phyloP scores from a whole-genome alignment of 768 basidiomycete species.

The Lactarius quietus region DNA sequence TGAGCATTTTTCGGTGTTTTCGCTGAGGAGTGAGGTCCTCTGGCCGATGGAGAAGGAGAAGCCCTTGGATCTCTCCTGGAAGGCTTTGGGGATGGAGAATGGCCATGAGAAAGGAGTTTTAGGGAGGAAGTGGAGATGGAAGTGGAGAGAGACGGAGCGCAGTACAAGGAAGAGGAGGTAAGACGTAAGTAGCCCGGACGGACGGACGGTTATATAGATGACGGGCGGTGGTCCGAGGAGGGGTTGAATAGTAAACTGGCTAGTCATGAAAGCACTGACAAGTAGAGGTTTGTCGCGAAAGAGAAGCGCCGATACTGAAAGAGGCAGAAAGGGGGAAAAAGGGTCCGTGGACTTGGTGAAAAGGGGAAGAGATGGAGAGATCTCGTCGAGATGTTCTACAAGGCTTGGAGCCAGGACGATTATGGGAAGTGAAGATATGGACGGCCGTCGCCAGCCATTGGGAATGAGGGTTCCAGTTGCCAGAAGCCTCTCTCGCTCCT shows the following conservation, averaged over 20 bases:
- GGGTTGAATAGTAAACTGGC: constrained; percentile 24
- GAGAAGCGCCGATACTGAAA: constrained; percentile 27
- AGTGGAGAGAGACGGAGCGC: neutral
- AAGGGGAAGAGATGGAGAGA: constrained; percentile 10
- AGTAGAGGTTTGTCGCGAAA: constrained; percentile 22
- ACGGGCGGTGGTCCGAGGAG: constrained; percentile 16
- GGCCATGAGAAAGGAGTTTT: constrained; percentile 21
- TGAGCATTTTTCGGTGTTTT: constrained; percentile 81
- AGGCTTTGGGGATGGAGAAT: constrained; percentile 31
- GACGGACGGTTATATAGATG: constrained; percentile 26
- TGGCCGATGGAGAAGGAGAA: constrained; percentile 29
- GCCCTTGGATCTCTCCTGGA: constrained; percentile 25
- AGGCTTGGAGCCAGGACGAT: constrained; percentile 4
- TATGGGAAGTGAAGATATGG: constrained; percentile 8
- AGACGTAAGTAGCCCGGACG: constrained; percentile 18
- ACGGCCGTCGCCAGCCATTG: neutral
- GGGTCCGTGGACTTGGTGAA: constrained; percentile 31
- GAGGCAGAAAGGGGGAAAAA: constrained; percentile 30
- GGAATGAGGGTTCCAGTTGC: constrained; percentile 15
- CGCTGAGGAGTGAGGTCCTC: constrained; percentile 64
- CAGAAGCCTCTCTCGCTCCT: neutral
- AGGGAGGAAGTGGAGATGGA: constrained; percentile 21
- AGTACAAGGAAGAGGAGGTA: constrained; percentile 4
- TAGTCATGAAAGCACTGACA: constrained; percentile 30
- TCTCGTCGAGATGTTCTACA: neutral